Percentiles rank a stretch among this genome's conserved stretches.
Conservation (phyloP, 495 filamentous ascomycete genomes). For the Neurospora hispaniola region DNA sequence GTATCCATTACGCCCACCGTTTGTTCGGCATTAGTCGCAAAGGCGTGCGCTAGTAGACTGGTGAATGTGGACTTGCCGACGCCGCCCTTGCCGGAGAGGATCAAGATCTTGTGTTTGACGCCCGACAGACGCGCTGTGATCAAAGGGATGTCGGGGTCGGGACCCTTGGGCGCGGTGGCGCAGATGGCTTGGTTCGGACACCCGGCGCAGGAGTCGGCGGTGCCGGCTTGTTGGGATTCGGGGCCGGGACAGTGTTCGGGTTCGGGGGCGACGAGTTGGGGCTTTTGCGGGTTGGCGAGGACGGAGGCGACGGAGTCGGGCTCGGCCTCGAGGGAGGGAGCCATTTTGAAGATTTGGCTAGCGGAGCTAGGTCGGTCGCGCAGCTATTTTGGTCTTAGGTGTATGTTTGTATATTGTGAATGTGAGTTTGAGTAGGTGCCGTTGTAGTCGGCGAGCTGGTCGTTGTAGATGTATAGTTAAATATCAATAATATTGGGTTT, state of each 20-base stretch:
- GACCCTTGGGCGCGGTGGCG: slow-evolving; percentile 86
- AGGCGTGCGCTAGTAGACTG: slow-evolving; percentile 73
- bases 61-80: slow-evolving; percentile 94
- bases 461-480: too few species aligned
- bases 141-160: slow-evolving; percentile 83
- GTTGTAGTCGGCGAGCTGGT: too few species aligned
- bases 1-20: slow-evolving; percentile 93
- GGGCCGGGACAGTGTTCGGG: slow-evolving; percentile 96
- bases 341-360: slow-evolving; percentile 2
- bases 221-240: slow-evolving; percentile 74
- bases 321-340: slow-evolving; percentile 54
- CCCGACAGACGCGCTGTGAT: slow-evolving; percentile 74
- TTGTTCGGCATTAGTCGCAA: slow-evolving; percentile 62
- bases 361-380: too few species aligned
- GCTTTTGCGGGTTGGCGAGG: slow-evolving; percentile 54
- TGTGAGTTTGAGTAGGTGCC: too few species aligned
- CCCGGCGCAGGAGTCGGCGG: slow-evolving; percentile 78
- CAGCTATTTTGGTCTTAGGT: too few species aligned
- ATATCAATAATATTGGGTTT: too few species aligned
- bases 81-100: slow-evolving; percentile 90
- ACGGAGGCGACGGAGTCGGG: slow-evolving; percentile 50
- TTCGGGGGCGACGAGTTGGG: slow-evolving; percentile 82
- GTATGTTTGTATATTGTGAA: too few species aligned
- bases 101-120: slow-evolving; percentile 81
- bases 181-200: slow-evolving; percentile 96